Evolutionary conservation across 179 eudicot genomes (phyloP).

Genomic region (Silene noctiflora): DNA sequence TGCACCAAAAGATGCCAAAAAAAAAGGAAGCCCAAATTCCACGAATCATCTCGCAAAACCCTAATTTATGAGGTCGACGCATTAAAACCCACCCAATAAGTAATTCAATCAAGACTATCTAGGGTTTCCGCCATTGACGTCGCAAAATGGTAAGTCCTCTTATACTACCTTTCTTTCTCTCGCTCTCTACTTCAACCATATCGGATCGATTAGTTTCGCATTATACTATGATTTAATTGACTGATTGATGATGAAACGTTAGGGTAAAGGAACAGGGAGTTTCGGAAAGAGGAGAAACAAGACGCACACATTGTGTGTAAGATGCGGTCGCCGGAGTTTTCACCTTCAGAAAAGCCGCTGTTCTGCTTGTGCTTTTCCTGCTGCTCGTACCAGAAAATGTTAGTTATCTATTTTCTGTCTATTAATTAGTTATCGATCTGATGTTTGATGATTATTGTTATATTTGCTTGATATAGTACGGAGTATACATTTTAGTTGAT

Average conservation of each 20-base stretch:
- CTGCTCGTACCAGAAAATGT: slow-evolving; percentile 77
- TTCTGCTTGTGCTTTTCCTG: slow-evolving; percentile 71
- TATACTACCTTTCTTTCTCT: background rate
- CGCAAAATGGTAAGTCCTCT: slow-evolving; percentile 20
- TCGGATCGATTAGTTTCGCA: background rate
- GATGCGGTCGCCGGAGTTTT: slow-evolving; percentile 83
- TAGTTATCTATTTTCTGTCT: slow-evolving; percentile 5
- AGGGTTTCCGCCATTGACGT: slow-evolving; percentile 22
- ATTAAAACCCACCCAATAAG: background rate
- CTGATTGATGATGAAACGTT: background rate
- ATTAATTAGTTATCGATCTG: background rate
- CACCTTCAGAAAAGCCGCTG: slow-evolving; percentile 88
- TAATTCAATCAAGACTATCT: background rate
- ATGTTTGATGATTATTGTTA: background rate
- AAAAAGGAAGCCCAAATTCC: background rate
- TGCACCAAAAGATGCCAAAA: background rate
- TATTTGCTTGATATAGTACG: too few relatives aligned
- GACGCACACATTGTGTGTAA: slow-evolving; percentile 84
- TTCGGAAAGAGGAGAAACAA: slow-evolving; percentile 95
- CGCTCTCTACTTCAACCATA: slow-evolving; percentile 3
- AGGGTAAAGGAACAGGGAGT: slow-evolving; percentile 83
- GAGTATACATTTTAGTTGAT: too few relatives aligned
- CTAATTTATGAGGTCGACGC: background rate
- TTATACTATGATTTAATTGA: too few relatives aligned
- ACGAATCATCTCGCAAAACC: background rate